phyloP scores from a whole-genome alignment of 306 rosid species.

The Quercus aquifolioides region DNA sequence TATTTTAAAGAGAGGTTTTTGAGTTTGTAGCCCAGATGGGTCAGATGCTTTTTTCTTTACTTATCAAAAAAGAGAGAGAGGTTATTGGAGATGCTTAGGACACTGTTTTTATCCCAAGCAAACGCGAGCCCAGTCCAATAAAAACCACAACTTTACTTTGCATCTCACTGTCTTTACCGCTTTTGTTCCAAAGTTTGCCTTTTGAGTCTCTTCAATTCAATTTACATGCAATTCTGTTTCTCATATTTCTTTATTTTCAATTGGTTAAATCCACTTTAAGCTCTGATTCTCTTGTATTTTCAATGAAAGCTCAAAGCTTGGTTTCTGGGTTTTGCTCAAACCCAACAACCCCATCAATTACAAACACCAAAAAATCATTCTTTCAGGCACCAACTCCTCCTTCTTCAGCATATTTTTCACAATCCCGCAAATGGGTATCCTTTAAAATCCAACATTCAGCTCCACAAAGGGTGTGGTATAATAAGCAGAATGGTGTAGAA shows the following conservation, averaged over 20 bases:
- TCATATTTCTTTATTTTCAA: too few relatives aligned
- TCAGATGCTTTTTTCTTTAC: too few relatives aligned
- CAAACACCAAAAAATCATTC: constrained; percentile 21
- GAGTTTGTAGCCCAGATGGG: too few relatives aligned
- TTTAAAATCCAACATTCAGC: constrained; percentile 16
- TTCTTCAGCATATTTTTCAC: constrained; percentile 26
- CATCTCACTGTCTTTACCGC: not conserved
- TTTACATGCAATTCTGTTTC: too few relatives aligned
- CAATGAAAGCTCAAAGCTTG: constrained; percentile 38
- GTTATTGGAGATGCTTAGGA: too few relatives aligned
- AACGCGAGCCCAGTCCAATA: too few relatives aligned
- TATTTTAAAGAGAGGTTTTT: too few relatives aligned
- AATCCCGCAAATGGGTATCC: constrained; percentile 24
- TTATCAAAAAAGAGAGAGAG: too few relatives aligned
- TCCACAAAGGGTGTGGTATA: constrained; percentile 7
- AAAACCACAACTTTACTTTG: not conserved
- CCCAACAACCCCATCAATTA: constrained; percentile 13
- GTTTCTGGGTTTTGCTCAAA: constrained; percentile 40
- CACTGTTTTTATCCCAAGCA: too few relatives aligned
- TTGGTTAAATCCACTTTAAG: not conserved
- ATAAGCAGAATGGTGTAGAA: constrained; percentile 14
- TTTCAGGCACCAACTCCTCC: constrained; percentile 11
- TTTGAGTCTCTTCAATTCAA: too few relatives aligned
- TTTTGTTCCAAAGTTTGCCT: not conserved
- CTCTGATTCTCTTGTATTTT: not conserved